phyloP scores from a whole-genome alignment of 2,329 filamentous ascomycete genomes.

The Colletotrichum cordylinicola region DNA sequence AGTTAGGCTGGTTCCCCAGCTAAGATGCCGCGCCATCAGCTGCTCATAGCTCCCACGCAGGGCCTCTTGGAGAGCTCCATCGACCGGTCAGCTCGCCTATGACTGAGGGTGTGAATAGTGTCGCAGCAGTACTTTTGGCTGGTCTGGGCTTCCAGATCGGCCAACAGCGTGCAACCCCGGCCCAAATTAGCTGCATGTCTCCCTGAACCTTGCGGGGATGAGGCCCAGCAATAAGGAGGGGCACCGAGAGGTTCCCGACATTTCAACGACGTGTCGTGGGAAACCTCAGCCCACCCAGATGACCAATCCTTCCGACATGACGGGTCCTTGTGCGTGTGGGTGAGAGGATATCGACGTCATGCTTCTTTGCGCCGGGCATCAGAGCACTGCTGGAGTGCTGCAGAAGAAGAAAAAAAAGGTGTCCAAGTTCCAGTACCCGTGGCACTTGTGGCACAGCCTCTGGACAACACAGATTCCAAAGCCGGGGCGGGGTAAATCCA shows the following conservation, averaged over 20 bases:
- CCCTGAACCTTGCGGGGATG: constrained; percentile 4
- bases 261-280: not conserved
- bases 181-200: constrained; percentile 4
- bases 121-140: not conserved
- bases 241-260: not conserved
- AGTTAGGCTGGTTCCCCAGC: not conserved
- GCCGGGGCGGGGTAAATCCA: constrained; percentile 3
- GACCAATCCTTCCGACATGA: constrained; percentile 12
- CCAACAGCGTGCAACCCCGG: not conserved
- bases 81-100: not conserved
- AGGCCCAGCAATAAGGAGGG: not conserved
- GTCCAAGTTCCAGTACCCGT: not conserved
- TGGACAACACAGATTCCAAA: not conserved
- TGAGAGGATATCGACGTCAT: constrained; percentile 19
- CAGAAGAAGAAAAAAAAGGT: not conserved
- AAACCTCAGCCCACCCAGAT: constrained; percentile 14
- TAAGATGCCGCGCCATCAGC: not conserved
- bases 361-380: not conserved
- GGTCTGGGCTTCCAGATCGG: constrained; percentile 6
- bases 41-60: not conserved
- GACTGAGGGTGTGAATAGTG: not conserved
- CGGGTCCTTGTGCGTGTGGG: constrained; percentile 7
- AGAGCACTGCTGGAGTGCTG: not conserved
- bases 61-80: not conserved
- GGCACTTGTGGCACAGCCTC: not conserved